A percentile compares a stretch with the other conserved stretches of the same genome.
Conservation (phyloP, 2,329 filamentous ascomycete genomes). For the Thelonectria olida region DNA sequence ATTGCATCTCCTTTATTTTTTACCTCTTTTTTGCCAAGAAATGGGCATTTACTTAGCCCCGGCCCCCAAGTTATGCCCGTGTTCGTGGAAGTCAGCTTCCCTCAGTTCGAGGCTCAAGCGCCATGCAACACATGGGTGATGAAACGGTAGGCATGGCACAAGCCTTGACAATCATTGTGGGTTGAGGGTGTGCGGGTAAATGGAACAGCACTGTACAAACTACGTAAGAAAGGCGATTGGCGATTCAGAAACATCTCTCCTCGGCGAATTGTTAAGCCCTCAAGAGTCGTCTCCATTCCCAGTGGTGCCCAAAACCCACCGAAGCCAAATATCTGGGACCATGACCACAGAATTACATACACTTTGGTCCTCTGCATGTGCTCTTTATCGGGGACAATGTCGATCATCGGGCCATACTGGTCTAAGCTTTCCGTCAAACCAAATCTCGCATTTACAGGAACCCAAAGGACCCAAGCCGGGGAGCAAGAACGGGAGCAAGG, state of each 20-base stretch:
- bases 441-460: background rate
- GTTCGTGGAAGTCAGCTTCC: no score
- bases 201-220: no score
- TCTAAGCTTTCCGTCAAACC: background rate
- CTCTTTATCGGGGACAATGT: background rate
- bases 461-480: no score
- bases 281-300: background rate
- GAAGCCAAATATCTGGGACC: no score
- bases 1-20: conserved; percentile 18
- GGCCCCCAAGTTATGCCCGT: background rate
- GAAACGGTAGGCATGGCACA: no score
- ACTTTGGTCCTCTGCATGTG: no score
- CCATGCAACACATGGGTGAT: no score
- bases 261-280: conserved; percentile 1
- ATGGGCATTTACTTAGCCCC: background rate
- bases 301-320: background rate
- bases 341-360: background rate
- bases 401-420: conserved; percentile 11
- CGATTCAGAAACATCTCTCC: no score
- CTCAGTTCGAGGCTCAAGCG: no score
- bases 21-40: background rate
- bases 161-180: no score
- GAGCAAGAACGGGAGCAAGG: background rate
- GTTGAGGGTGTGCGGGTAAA: no score
- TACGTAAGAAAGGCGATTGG: no score